Base-by-base conservation (phyloP, 768 basidiomycete genomes). In the Mycena crocata region DNA sequence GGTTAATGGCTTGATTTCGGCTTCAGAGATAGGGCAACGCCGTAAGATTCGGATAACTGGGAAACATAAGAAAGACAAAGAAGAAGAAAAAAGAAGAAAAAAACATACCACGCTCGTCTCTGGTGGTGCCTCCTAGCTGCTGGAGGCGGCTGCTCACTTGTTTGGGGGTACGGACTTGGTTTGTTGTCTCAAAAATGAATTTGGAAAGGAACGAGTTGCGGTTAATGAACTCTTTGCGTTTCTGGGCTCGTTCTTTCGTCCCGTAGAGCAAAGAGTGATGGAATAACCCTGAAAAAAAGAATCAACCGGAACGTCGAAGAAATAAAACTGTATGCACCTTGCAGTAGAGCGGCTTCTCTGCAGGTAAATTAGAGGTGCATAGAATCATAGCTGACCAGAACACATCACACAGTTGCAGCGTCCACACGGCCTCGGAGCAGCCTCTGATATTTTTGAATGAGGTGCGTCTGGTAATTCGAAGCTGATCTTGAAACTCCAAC, bases 141-240 rank as follows among this genome's bases (percentile, higher is more conserved):
- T 67, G 66, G 10, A 67, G 14, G 30, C 66, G 66, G 23, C 66
- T 67, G n/a, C 21, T 24, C 10, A 67, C 55, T 57, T 67, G 61
- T 26, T 54, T 67, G 3, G 50, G 1, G 24, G 48, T 58, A 32
- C 66, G 54, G 0, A 31, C 1, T 39, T 46, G 10, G 56, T 62
- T 67, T 2, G 61, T 67, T 34, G 19, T 28, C 21, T 37, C 2
- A n/a, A 52, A 39, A 5, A 67, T 58, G 52, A 28, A 34, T 2
- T 49, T 5, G 19, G 58, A 49, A 10, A 66, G 49, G 32, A 34
- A 66, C 2, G 0, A 1, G 31, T 56, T 61, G 2, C 65, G 58
- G 10, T 34, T 3, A 1, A 31, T 10, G 24, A 12, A 6, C 30
- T 39, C 35, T 23, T 31, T 52, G 26, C 31, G 24, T 2, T 10